Evolutionary conservation across 2,329 filamentous ascomycete genomes (phyloP), one percentile per base, ranked within the genome.

Genomic region (Colletotrichum euphorbiae): DNA sequence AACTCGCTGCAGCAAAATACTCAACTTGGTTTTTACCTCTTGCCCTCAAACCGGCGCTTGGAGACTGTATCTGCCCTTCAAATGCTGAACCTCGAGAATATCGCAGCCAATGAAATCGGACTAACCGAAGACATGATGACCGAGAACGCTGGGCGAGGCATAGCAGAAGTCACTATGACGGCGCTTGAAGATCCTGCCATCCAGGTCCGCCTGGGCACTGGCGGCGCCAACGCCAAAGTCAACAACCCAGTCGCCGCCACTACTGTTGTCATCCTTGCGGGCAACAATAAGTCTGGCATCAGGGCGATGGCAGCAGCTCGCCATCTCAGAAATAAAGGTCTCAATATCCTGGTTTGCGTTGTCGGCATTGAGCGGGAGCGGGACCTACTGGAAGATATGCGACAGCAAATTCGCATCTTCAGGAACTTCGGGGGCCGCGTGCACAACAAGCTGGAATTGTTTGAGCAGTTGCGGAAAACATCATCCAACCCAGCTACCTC

Each of bases 51-150:
- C 72, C 85, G 86, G 40, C 86, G 85, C 12, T 80, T 90, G 31
- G 89, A 91, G 73, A 83, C 87, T 5, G 87, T 91, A 33, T 90
- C 89, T 17, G 86, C 95, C 6, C 83, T 96, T 43, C 93, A 97
- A 75, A 96, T 98, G 88, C 87, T 97, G 31, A 95, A 96, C 70
- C 87, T 98, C 1, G 96, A 98, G 79, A 94, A 96, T 74, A 92
- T 97, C 63, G 94, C 94, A 0, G 91, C 94, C 68, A 91, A 93
- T 46, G 94, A 98, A 72, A 88, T 97, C 65, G 94, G 94, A 5
- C 84, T 98, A 52, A 92, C 91, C 0, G 93, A 97, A 76, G 93
- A 96, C 60, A 90, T 98, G 78, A 93, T 98, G 83, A 90, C 93
- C 0, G 96, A 98, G 75, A 98, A 95, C 75, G 92, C 94, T 1